phyloP scores from a whole-genome alignment of 2,329 filamentous ascomycete species.

The Cylindrodendrum hubeiense region DNA sequence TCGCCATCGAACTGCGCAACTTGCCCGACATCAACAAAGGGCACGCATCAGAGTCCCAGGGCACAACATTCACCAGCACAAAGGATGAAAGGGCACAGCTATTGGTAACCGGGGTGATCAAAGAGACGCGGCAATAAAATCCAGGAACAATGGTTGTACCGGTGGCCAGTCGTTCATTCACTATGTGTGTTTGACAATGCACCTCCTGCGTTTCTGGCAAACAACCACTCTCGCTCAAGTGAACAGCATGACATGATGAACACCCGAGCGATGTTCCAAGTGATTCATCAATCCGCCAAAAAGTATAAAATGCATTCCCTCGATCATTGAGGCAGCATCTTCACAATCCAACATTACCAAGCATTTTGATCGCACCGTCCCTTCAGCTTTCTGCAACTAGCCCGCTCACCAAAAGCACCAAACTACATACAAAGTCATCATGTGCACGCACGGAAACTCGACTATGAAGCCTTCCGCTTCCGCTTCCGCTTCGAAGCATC shows the following conservation, averaged over 20 bases:
- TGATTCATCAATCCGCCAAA: neutral
- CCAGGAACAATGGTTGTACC: neutral
- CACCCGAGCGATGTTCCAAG: neutral
- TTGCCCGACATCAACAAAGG: conserved; percentile 12
- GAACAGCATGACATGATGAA: neutral
- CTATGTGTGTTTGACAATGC: neutral
- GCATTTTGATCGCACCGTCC: too few relatives aligned
- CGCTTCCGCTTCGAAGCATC: neutral
- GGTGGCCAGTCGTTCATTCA: neutral
- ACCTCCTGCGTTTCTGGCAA: neutral
- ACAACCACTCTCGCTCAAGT: neutral
- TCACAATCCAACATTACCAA: neutral
- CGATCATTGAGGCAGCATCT: neutral
- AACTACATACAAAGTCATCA: neutral
- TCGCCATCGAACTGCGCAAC: conserved; percentile 34
- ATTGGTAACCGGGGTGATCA: neutral
- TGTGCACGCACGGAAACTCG: neutral
- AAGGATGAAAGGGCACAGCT: neutral
- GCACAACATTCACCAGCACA: neutral
- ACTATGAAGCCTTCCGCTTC: neutral
- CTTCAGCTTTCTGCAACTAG: too few relatives aligned
- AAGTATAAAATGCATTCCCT: neutral
- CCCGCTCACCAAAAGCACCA: neutral
- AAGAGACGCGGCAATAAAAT: neutral
- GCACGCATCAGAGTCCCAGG: neutral